phyloP scores from a whole-genome alignment of 2,329 filamentous ascomycete genomes.

The Venturiaceae sp. region DNA sequence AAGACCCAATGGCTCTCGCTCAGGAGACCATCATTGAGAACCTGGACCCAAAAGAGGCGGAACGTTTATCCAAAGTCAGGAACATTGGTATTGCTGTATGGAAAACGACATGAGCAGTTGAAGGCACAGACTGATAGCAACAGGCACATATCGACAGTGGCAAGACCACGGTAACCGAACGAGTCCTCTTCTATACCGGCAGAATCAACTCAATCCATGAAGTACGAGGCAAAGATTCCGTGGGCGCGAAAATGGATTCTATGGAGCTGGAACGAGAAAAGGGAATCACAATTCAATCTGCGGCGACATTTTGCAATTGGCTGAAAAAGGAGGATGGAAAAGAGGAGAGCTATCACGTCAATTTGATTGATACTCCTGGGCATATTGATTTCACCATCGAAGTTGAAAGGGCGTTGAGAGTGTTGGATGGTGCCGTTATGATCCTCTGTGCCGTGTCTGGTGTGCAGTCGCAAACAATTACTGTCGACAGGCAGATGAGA shows the following conservation, averaged over 20 bases:
- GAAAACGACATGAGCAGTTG: slow-evolving; percentile 3
- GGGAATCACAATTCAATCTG: slow-evolving; percentile 97
- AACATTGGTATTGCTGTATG: slow-evolving; percentile 96
- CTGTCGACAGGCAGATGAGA: slow-evolving; percentile 97
- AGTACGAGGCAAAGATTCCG: slow-evolving; percentile 85
- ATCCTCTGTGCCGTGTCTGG: slow-evolving; percentile 95
- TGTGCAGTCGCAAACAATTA: slow-evolving; percentile 96
- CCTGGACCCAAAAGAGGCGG: slow-evolving; percentile 68
- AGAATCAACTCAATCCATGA: slow-evolving; percentile 96
- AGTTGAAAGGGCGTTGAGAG: slow-evolving; percentile 87
- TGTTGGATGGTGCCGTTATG: slow-evolving; percentile 95
- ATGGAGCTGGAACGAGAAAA: slow-evolving; percentile 99
- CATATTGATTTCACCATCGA: slow-evolving; percentile 99
- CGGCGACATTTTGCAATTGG: slow-evolving; percentile 97
- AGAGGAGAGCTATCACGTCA: slow-evolving; percentile 91
- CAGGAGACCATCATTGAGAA: slow-evolving; percentile 66
- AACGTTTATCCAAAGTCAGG: slow-evolving; percentile 69
- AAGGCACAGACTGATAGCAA: slow-evolving; percentile 4
- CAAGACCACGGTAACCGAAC: slow-evolving; percentile 93
- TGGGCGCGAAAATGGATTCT: slow-evolving; percentile 98
- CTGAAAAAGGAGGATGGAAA: slow-evolving; percentile 68
- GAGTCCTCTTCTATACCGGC: slow-evolving; percentile 95
- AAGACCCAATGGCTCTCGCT: slow-evolving; percentile 46
- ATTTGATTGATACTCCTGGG: slow-evolving; percentile 95
- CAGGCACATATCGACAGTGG: slow-evolving; percentile 97